Conservation (phyloP, 768 basidiomycete genomes). For the Suillus placidus region DNA sequence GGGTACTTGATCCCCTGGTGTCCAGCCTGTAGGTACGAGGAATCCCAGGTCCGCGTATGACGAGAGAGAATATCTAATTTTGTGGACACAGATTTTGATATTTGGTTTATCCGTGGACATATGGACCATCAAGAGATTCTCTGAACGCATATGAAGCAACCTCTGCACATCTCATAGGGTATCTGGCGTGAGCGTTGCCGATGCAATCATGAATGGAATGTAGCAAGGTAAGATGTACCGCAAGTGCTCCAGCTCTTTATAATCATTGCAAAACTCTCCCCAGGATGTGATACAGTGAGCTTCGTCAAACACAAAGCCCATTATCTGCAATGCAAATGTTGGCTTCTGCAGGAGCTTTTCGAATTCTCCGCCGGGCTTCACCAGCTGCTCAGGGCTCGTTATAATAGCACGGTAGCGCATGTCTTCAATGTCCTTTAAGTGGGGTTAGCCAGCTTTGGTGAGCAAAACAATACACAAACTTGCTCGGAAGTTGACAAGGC, state of each 20-base stretch:
- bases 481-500: neutral
- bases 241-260: neutral
- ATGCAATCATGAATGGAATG: neutral
- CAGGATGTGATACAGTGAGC: slow-evolving; percentile 1
- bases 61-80: neutral
- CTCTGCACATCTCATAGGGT: neutral
- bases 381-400: neutral
- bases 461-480: neutral
- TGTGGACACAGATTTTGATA: neutral
- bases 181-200: neutral
- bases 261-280: neutral
- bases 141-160: neutral
- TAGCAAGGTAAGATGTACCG: neutral
- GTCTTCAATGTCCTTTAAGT: neutral
- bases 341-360: neutral
- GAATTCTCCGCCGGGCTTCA: neutral
- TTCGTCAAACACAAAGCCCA: neutral
- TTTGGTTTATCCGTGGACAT: neutral
- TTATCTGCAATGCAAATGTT: neutral
- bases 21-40: neutral
- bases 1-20: neutral
- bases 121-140: neutral
- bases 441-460: neutral
- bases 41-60: neutral
- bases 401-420: neutral